These are phyloP conservation scores for Zizania palustris DNA, from an alignment of 202 grass and related monocot genomes.

Conservation along the genomic window DNA sequence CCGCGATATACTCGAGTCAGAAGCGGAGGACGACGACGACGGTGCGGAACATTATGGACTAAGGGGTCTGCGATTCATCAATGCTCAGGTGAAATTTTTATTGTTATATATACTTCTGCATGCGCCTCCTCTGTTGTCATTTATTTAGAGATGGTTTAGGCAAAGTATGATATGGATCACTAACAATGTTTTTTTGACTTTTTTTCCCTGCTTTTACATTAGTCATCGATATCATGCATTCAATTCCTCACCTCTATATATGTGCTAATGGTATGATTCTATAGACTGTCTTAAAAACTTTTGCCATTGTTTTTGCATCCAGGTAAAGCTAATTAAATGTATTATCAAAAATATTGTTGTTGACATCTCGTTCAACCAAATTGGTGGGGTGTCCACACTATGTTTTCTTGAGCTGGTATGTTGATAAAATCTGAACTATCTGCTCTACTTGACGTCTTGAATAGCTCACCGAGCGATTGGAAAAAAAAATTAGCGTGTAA, in stretches of 20 bases:
- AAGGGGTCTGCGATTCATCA: background rate
- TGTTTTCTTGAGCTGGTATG: slow-evolving; percentile 71
- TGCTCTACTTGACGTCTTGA: background rate
- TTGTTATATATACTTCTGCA: background rate
- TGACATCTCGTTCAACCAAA: slow-evolving; percentile 78
- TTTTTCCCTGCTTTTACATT: background rate
- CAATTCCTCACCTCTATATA: background rate
- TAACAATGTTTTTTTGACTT: background rate
- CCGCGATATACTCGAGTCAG: slow-evolving; percentile 56
- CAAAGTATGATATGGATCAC: background rate
- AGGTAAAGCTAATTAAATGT: slow-evolving; percentile 81
- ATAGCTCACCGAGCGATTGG: background rate
- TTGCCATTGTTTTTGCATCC: background rate
- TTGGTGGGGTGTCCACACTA: slow-evolving; percentile 74
- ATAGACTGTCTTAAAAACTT: background rate
- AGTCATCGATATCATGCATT: background rate
- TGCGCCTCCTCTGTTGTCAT: too few species aligned
- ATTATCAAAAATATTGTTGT: slow-evolving; percentile 80
- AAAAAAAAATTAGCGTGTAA: background rate
- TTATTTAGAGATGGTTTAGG: too few species aligned
- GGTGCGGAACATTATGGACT: background rate
- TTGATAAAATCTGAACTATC: background rate
- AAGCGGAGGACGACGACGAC: slow-evolving; percentile 35
- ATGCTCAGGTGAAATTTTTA: background rate
- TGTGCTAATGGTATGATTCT: background rate